Evolutionary conservation across 2,329 filamentous ascomycete genomes (phyloP), one percentile per base, ranked within the genome.

Genomic region (Microcyclosporella mali): DNA sequence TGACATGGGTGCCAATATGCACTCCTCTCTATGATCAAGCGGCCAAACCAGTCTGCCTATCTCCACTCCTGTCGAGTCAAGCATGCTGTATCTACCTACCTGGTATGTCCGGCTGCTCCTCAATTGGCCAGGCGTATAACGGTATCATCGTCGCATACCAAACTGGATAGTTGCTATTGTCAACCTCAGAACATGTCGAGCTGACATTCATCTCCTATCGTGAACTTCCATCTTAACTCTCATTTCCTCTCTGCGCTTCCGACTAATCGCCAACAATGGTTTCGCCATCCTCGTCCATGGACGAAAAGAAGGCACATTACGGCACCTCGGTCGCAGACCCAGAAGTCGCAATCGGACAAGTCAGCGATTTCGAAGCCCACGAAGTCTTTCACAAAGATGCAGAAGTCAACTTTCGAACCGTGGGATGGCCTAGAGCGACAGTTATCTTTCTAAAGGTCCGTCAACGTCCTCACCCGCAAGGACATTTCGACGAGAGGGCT

Each of bases 331-430:
- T 43, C 10, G 33, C 45, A 18, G 49, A 52, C 35, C 44, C 50
- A 29, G 59, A 60, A 18, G 43, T 45, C 2, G 29, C 50, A 16
- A 44, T 47, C n/a, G 56, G 56, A 37, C 38, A 55, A 15, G 47
- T 53, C 18, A 27, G 56, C 12, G 37, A 56, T 4, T 55, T 60
- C 36, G 62, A 66, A 32, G 65, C 66, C 37, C 62, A 61, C 39
- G 74, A 77, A 50, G 68, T 77, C 28, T 77, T 77, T 64, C 68
- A 71, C 47, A 67, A 62, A 46, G 65, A 67, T 28, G 69, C 67
- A 30, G 67, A 68, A 15, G 72, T 76, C 33, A 65, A 77, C 37
- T 77, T 77, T 48, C 66, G 74, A 15, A 75, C 72, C 1, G 73
- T 78, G 12, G 65, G 66, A 43, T 78, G 74, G 74, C 65, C 69